Base-by-base conservation (phyloP, 2,329 filamentous ascomycete species). In the Colletotrichum musae region DNA sequence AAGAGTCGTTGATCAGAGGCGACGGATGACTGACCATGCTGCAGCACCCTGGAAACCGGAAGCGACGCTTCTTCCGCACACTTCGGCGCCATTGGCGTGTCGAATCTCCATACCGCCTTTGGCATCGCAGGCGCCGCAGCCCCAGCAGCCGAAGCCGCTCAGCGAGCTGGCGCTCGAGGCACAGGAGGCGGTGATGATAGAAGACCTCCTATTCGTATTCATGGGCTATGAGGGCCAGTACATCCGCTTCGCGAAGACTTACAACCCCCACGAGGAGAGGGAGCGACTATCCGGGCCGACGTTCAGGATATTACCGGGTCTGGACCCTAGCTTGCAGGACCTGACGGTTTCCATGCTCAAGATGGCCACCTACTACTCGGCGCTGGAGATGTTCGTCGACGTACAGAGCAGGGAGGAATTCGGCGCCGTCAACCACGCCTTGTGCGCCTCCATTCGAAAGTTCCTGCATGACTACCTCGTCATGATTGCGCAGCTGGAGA, bases 141-240 rank as follows among this genome's bases (percentile, higher is more conserved):
- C 88, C 7, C 85, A 94, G 57, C 91, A 93, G 51, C 92, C 93
- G 1, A 83, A 84, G 57, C 85, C 91, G 6, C 84, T 98, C 16
- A 84, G 87, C 64, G 89, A 93, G 66, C 82, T 98, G 68, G 90
- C 91, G 0, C 83, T 97, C 32, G 92, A 97, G 72, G 88, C 89
- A 2, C 96, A 99, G 79, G 96, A 99, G 81, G 89, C 91, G 26
- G 93, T 90, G 9, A 92, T 99, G 54, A 85, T 98, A 51, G 95
- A 98, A 74, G 96, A 99, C 75, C 82, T 99, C 16, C 82, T 98
- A 43, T 98, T 95, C 77, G 94, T 97, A 5, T 97, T 98, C 75
- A 98, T 99, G 95, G 96, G 96, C 26, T 97, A 94, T 72, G 96
- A 99, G 81, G 96, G 96, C n/a, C 94, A 97, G 79, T 98, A 98